Conservation (phyloP, 1,284 basidiomycete species). For the Cryptococcus sp. region DNA sequence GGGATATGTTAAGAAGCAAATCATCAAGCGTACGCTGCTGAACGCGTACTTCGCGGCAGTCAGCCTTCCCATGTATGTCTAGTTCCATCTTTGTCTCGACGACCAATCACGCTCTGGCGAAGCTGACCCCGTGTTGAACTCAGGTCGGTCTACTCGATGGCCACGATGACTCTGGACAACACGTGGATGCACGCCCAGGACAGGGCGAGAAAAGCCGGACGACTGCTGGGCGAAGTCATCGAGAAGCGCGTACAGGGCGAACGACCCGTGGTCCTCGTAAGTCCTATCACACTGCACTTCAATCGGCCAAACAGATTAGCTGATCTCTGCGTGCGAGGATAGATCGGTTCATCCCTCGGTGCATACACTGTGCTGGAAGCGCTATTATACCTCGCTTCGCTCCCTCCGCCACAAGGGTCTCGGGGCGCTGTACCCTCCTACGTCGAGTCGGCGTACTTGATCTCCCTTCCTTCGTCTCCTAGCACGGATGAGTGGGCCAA, state of each 20-base stretch:
- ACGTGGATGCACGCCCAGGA: slow-evolving; percentile 56
- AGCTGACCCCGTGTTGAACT: too few species aligned
- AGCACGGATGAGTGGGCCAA: slow-evolving; percentile 54
- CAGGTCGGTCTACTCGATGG: slow-evolving; percentile 50
- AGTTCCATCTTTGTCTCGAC: too few species aligned
- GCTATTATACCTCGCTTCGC: slow-evolving; percentile 56
- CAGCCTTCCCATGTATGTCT: slow-evolving; percentile 55
- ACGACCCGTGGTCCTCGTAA: slow-evolving; percentile 57
- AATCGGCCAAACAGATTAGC: not conserved
- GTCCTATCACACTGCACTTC: slow-evolving; percentile 14
- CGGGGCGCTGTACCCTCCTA: slow-evolving; percentile 48
- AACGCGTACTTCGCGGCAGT: slow-evolving; percentile 60
- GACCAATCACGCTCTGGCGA: too few species aligned
- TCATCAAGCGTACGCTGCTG: slow-evolving; percentile 60
- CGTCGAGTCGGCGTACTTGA: slow-evolving; percentile 59
- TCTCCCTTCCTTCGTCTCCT: slow-evolving; percentile 58
- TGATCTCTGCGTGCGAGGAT: not conserved
- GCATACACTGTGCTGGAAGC: slow-evolving; percentile 59
- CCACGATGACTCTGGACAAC: slow-evolving; percentile 52
- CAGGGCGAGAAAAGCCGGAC: slow-evolving; percentile 58
- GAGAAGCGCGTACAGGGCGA: slow-evolving; percentile 60
- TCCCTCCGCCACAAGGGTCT: slow-evolving; percentile 33
- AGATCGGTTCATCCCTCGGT: slow-evolving; percentile 61
- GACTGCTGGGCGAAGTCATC: slow-evolving; percentile 60
- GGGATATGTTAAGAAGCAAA: slow-evolving; percentile 53